These are phyloP conservation scores for Xylaria acuta DNA, from an alignment of 495 filamentous ascomycete species.

Conservation along the genomic window DNA sequence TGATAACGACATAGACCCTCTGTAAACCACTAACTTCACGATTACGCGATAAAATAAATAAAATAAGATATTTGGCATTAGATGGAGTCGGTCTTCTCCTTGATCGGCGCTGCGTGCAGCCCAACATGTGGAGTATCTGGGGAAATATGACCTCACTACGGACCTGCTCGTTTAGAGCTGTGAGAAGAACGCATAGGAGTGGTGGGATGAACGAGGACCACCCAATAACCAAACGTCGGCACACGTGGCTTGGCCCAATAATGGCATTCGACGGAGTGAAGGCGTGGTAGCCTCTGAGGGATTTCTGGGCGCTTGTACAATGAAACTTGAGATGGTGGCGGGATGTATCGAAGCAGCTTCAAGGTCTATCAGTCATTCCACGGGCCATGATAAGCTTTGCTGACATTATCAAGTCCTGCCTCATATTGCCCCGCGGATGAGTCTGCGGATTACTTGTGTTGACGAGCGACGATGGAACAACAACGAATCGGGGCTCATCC, in stretches of 20 bases:
- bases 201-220: conserved; percentile 4
- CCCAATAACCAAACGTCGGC: conserved; percentile 17
- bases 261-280: conserved; percentile 22
- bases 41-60: neutral
- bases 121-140: conserved; percentile 1
- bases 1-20: neutral
- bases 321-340: conserved; percentile 15
- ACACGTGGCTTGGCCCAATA: conserved; percentile 21
- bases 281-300: conserved; percentile 19
- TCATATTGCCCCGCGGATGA: conserved; percentile 7
- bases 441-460: neutral
- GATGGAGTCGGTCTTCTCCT: neutral
- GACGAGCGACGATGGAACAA: neutral
- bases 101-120: neutral
- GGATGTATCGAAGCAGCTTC: conserved; percentile 6
- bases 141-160: conserved; percentile 14
- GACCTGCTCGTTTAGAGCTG: neutral
- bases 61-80: neutral
- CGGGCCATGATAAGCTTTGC: conserved; percentile 20
- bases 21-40: neutral
- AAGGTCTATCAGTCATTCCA: neutral
- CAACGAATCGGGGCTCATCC: conserved; percentile 6
- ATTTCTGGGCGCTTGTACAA: conserved; percentile 22
- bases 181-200: neutral
- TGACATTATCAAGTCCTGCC: conserved; percentile 1